phyloP scores from a whole-genome alignment of 2,329 filamentous ascomycete species.

The Paracorniculantispora psalliotae region DNA sequence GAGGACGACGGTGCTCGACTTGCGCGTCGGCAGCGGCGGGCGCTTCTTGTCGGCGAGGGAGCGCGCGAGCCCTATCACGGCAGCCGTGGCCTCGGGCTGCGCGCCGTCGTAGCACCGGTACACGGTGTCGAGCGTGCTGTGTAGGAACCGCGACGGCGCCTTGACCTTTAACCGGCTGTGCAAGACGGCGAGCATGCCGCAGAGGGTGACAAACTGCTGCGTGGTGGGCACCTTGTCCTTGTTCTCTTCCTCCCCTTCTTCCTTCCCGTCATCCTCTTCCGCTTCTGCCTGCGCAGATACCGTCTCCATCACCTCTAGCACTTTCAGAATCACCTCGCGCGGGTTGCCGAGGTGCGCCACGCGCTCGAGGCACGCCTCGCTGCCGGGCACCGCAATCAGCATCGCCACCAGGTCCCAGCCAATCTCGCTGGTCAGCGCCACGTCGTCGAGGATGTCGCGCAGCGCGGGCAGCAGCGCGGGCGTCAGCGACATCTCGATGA shows the following conservation, averaged over 20 bases:
- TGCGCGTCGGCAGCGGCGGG: slow-evolving; percentile 55
- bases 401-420: slow-evolving; percentile 81
- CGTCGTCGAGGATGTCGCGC: slow-evolving; percentile 64
- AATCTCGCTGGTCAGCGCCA: slow-evolving; percentile 66
- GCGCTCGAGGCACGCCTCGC: slow-evolving; percentile 66
- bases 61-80: slow-evolving; percentile 66
- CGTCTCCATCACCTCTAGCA: slow-evolving; percentile 66
- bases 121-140: slow-evolving; percentile 69
- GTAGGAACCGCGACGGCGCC: slow-evolving; percentile 72
- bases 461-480: slow-evolving; percentile 62
- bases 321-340: slow-evolving; percentile 74
- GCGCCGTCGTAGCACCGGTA: slow-evolving; percentile 59
- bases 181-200: slow-evolving; percentile 67
- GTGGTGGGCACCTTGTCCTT: slow-evolving; percentile 29
- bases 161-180: slow-evolving; percentile 73
- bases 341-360: slow-evolving; percentile 76
- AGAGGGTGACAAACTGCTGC: slow-evolving; percentile 60
- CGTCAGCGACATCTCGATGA: slow-evolving; percentile 68
- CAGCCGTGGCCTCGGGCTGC: slow-evolving; percentile 62
- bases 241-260: slow-evolving; percentile 18
- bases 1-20: slow-evolving; percentile 53
- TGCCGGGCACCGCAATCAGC: slow-evolving; percentile 61
- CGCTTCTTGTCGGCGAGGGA: slow-evolving; percentile 62
- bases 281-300: slow-evolving; percentile 31
- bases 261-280: neutral